Percentiles rank a stretch among this genome's conserved stretches.
Evolutionary conservation across 805 yeast species (phyloP).

Genomic region (Candida koratica): DNA sequence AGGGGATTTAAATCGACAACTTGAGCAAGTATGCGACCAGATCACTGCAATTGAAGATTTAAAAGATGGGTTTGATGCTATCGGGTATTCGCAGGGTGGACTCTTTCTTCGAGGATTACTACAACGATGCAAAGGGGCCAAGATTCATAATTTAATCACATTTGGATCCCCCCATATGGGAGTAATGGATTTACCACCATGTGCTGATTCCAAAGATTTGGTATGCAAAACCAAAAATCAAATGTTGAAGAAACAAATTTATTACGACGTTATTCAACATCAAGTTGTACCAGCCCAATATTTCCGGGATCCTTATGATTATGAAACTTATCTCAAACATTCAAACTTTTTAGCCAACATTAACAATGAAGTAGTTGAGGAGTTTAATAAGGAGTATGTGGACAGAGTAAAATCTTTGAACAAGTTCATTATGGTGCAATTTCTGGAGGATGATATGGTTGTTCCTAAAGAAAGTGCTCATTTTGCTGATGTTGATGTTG

Average conservation of each 20-base stretch:
- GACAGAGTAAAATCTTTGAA: slow-evolving; percentile 43
- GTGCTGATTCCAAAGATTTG: slow-evolving; percentile 50
- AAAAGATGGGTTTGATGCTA: slow-evolving; percentile 57
- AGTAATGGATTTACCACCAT: slow-evolving; percentile 61
- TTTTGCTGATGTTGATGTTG: slow-evolving; percentile 52
- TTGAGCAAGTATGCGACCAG: slow-evolving; percentile 54
- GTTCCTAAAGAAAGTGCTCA: slow-evolving; percentile 71
- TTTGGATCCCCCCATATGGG: slow-evolving; percentile 85
- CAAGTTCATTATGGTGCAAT: slow-evolving; percentile 55
- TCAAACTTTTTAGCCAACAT: slow-evolving; percentile 60
- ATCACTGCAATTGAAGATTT: slow-evolving; percentile 45
- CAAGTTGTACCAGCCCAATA: slow-evolving; percentile 70
- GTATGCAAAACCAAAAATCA: slow-evolving; percentile 53
- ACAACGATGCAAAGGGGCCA: slow-evolving; percentile 47
- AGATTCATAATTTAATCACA: slow-evolving; percentile 53
- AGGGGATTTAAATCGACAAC: slow-evolving; percentile 56
- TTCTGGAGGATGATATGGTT: slow-evolving; percentile 60
- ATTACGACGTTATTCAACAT: slow-evolving; percentile 54
- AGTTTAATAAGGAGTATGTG: slow-evolving; percentile 37
- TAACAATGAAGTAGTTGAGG: slow-evolving; percentile 52
- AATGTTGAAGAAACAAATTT: slow-evolving; percentile 55
- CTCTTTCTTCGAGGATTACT: slow-evolving; percentile 65
- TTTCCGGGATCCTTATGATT: slow-evolving; percentile 57
- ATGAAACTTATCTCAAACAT: slow-evolving; percentile 50
- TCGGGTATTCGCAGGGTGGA: slow-evolving; percentile 85